Evolutionary conservation across 441 rosid species (phyloP), one percentile per base, ranked within the genome.

Genomic region (Gossypium davidsonii): DNA sequence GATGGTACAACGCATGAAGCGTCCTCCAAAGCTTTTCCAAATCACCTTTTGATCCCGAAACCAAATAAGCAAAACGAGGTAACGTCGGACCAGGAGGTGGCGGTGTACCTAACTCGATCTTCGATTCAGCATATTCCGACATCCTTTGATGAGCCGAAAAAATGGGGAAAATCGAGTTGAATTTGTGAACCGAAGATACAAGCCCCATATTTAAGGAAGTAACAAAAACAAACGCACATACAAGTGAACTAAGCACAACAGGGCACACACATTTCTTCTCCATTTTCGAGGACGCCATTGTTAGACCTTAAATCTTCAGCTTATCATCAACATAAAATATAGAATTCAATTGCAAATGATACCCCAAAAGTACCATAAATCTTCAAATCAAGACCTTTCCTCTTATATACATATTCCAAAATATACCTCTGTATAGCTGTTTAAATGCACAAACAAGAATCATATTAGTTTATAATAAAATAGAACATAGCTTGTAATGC

Each of bases 41-140:
- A 67, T 95, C 99, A 28, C 98, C 98, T 83, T 85, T 91, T 11
- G 98, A 93, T 69, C 99, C 99, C 6, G 98, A 90, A 79, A 95
- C 84, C 79, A 95, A 89, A 83, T 95, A 95, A 0, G 99, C 99
- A 68, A 95, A 89, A 55, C 91, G 88, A 2, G 99, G 99, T 73
- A 85, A 71, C 62, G 71, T 74, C 9, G 86, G 80, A 62, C 74
- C 77, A 17, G 56, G 53, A 26, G 80, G 83, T 3, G 58, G 72
- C 1, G 83, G 25, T 7, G 81, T 56, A 28, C 81, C 61, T 23
- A 69, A 76, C 0, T 80, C 77, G 67, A 91, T 72, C 79, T 89
- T 85, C 42, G 76, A 73, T 77, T 93, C 96, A 6, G 85, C 96
- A 79, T 79, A 89, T 37, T 72, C 74, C 5, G 83, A 74, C 39